Evolutionary conservation across 2,329 filamentous ascomycete species (phyloP), one percentile per base, ranked within the genome.

Genomic region (Apiospora saccharicola): DNA sequence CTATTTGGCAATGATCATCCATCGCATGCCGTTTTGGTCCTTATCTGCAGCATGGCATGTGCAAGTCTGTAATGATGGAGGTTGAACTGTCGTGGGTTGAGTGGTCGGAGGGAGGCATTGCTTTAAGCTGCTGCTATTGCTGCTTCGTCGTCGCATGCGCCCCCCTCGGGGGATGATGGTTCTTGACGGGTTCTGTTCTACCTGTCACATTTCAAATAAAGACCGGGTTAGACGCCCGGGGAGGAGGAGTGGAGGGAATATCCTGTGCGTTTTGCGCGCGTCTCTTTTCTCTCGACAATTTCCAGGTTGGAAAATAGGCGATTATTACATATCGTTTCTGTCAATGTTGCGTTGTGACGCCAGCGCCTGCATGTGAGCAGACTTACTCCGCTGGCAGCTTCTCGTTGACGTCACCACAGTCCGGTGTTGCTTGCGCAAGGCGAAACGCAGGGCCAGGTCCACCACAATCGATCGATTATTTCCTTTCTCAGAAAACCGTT

Each of bases 341-440:
- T 61, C 53, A 34, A 37, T 22, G 53, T 61, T 34, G 53, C 26
- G 14, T 37, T 22, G 53, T 61, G 53, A 61, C 53, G 30, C 53
- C 53, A 6, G 53, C 53, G 53, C 53, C 30, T 61, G 53, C 53
- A 61, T 34, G 53, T 12, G 30, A 19, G 26, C 5, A 41, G 14
- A 61, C 53, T 22, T 41, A 37, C 53, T 61, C 53, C 30, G 53
- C 53, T 30, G 22, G 4, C 30, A 24, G 13, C 13, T 34, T 61
- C 53, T 61, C 53, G 53, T 61, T 61, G 53, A 61, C 53, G 53
- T 61, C 53, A 61, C 53, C 30, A n/a, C 5, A 4, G 26, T 30
- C 53, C 16, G 34, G 7, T 12, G 16, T 16, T 16, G 30, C 16
- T 30, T 30, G 8, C 10, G 37, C 37, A 37, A 37, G 5, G 37